Base-by-base conservation (phyloP, 2,329 filamentous ascomycete genomes). In the Epichloe gansuensis region DNA sequence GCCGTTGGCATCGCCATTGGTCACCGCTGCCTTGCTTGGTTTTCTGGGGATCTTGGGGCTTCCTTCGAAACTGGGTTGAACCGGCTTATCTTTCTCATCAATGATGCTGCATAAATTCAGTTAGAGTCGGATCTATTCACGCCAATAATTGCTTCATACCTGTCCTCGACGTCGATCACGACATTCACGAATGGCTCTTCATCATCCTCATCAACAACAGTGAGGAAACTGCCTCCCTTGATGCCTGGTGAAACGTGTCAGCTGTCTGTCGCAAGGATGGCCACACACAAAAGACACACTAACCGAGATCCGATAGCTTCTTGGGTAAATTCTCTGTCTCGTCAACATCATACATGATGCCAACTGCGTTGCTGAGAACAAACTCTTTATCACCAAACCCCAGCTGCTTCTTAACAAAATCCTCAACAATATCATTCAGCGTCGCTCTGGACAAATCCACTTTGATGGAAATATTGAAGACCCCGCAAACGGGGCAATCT, bases 311-410 rank as follows among this genome's bases (percentile, higher is more conserved):
- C 28, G 69, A 75, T 49, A 98, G 76, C 55, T 86, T 90, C 72
- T 89, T 94, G 1, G 75, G 68, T 1, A 97, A 72, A 61, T 96
- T 94, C 53, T 94, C 88, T 4, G 88, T 88, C 62, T 95, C 81
- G 52, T 97, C 93, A 0, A 84, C 80, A 61, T 97, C 93, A 61
- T 95, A 97, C 43, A 97, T 75, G n/a, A 91, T 75, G 49, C 85
- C 85, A 9, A 78, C 74, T 6, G 89, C 84, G 53, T 80, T 89
- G 62, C 79, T 86, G 54, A 97, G 72, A 3, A 84, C 85, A 57
- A 97, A 81, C 50, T 95, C 90, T 54, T 74, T 78, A 31, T 90
- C 83, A 5, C 83, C 81, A 63, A 93, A 96, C 3, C 84, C 84
- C 2, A 96, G 72, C 57, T 88, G 75, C 4, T 72, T 59, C 57